Base-by-base conservation (phyloP, 2,329 filamentous ascomycete species). In the Colletotrichum echinochloae region DNA sequence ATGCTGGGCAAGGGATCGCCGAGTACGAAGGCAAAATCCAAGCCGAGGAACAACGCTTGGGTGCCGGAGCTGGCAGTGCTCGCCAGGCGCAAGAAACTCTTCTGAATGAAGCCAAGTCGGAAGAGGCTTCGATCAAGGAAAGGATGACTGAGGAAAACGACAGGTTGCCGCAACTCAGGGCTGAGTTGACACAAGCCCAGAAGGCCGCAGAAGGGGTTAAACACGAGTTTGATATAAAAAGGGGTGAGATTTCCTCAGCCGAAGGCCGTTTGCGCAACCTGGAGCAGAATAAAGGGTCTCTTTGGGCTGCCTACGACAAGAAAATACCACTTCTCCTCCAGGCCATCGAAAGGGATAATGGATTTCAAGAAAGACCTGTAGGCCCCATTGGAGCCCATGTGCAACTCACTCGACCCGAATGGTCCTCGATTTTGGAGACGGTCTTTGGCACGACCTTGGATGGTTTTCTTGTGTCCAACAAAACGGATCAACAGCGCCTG, bases 381-480 rank as follows among this genome's bases (percentile, higher is more conserved):
- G 96, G 96, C 0, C 96, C 96, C 0, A 84, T 98, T 18, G 96
- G 95, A 37, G 84, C 90, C 30, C 88, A 96, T 76, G 86, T 99
- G 61, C 90, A 90, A 74, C 83, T 99, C 30, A 83, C 90, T 44
- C 91, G 95, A 74, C 92, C 93, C 1, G 87, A 93, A 75, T 99
- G 96, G 96, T 92, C 91, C 1, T 87, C 89, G 0, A 90, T 97
- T 52, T 80, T 99, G 18, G 96, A 99, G 78, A 92, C 88, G 72
- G 88, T 88, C 1, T 86, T 97, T 55, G 93, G 93, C n/a, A 81
- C 80, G 4, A 85, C 83, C 0, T 83, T 98, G 39, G 92, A 90
- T 72, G 90, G 88, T 1, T 99, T 98, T 77, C 88, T 97, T 60
- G 95, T 98, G 51, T 91, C 89, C 7, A 94, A 85, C 79, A 94